Conservation (phyloP, 495 filamentous ascomycete genomes). For the Trichoderma asperelloides region DNA sequence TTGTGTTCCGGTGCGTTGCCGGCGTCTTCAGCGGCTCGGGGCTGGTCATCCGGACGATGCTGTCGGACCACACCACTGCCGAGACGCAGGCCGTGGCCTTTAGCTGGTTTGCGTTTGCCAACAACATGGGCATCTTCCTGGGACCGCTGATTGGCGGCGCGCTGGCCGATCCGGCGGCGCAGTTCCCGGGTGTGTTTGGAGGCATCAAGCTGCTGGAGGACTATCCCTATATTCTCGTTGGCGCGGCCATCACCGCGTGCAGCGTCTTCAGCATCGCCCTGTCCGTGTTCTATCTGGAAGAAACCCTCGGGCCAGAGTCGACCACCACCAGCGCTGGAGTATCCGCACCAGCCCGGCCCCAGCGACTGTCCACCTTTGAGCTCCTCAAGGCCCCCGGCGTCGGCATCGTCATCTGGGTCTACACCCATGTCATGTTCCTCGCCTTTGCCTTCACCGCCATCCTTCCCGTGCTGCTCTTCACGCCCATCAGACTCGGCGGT, state of each 20-base stretch:
- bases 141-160: conserved; percentile 57
- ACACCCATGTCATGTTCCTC: conserved; percentile 52
- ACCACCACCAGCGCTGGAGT: conserved; percentile 8
- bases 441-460: conserved; percentile 58
- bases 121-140: conserved; percentile 60
- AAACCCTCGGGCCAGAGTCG: conserved; percentile 32
- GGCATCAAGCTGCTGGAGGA: conserved; percentile 45
- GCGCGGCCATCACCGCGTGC: conserved; percentile 42
- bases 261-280: conserved; percentile 40
- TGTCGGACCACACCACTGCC: conserved; percentile 57
- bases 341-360: conserved; percentile 20
- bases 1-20: conserved; percentile 53
- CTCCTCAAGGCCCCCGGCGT: conserved; percentile 56
- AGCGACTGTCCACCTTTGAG: conserved; percentile 39
- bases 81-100: conserved; percentile 61
- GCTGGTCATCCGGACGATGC: conserved; percentile 62
- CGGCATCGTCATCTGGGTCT: conserved; percentile 49
- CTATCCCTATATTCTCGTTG: conserved; percentile 58
- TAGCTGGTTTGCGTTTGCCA: conserved; percentile 60
- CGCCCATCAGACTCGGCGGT: conserved; percentile 45
- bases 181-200: conserved; percentile 48
- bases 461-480: conserved; percentile 55
- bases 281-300: conserved; percentile 44
- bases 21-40: conserved; percentile 62
- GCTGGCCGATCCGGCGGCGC: conserved; percentile 50